phyloP scores from a whole-genome alignment of 768 basidiomycete genomes.

The Dioszegia aurantiaca region DNA sequence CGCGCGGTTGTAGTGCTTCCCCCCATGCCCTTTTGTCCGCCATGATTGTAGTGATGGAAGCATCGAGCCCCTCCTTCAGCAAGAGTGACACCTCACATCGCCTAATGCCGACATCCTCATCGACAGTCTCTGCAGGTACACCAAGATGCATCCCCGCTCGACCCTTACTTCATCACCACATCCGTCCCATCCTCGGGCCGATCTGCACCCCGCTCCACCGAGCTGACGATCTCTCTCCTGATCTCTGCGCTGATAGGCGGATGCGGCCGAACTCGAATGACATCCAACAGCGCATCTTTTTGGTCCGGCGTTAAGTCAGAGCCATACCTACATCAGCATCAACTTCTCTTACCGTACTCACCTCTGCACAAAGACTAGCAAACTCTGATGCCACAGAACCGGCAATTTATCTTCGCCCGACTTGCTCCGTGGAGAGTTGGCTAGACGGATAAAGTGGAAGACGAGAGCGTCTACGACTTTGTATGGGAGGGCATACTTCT shows the following conservation, averaged over 20 bases:
- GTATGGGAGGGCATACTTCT: slow-evolving; percentile 96
- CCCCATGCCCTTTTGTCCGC: too few relatives aligned
- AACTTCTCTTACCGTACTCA: slow-evolving; percentile 49
- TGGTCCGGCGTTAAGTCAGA: slow-evolving; percentile 93
- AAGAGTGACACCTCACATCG: too few relatives aligned
- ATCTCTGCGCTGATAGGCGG: slow-evolving; percentile 85
- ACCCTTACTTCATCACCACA: slow-evolving; percentile 38
- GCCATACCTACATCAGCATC: slow-evolving; percentile 67
- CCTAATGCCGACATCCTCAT: too few relatives aligned
- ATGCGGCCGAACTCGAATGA: slow-evolving; percentile 79
- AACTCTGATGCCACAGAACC: slow-evolving; percentile 97
- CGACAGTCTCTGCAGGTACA: too few relatives aligned
- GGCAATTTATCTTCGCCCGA: slow-evolving; percentile 74
- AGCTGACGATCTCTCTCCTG: slow-evolving; percentile 80
- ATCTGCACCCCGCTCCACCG: slow-evolving; percentile 79
- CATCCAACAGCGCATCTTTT: slow-evolving; percentile 93
- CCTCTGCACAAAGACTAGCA: slow-evolving; percentile 92
- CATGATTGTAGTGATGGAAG: too few relatives aligned
- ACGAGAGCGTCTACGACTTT: slow-evolving; percentile 96
- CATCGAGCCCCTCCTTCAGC: too few relatives aligned
- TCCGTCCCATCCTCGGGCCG: slow-evolving; percentile 61
- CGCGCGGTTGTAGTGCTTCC: too few relatives aligned
- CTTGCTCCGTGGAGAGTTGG: slow-evolving; percentile 71
- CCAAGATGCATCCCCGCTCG: too few relatives aligned
- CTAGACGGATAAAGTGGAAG: slow-evolving; percentile 95